Evolutionary conservation across 305 asterid genomes (phyloP).

Genomic region (Fraxinus angustifolia): DNA sequence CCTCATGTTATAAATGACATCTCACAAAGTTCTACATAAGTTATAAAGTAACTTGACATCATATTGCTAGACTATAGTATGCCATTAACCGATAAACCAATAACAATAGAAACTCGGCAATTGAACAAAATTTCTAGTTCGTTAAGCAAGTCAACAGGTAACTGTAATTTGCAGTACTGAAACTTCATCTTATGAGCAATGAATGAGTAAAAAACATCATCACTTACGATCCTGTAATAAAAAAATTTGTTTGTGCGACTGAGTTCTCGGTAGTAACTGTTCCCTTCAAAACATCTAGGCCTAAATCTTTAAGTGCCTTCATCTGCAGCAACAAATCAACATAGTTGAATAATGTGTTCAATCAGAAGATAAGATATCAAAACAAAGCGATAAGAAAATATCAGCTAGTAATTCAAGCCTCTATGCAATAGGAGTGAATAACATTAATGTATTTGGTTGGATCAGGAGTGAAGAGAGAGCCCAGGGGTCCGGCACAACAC

Average conservation of each 20-base stretch:
- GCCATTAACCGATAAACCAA: neutral
- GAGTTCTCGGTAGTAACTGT: constrained; percentile 76
- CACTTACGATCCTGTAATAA: constrained; percentile 69
- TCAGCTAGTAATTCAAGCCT: neutral
- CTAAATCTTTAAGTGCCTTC: constrained; percentile 91
- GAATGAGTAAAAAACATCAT: constrained; percentile 16
- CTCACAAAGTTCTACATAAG: neutral
- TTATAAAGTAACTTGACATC: constrained; percentile 6
- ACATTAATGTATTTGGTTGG: neutral
- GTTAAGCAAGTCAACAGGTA: neutral
- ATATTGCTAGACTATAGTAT: neutral
- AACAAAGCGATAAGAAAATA: constrained; percentile 14
- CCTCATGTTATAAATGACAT: neutral
- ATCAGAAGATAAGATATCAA: constrained; percentile 14
- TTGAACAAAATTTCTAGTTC: neutral
- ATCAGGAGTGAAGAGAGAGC: neutral
- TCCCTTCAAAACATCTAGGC: constrained; percentile 89
- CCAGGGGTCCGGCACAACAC: neutral
- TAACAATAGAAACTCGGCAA: neutral
- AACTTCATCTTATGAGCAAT: neutral
- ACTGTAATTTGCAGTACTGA: constrained; percentile 5
- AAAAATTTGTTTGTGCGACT: constrained; percentile 70
- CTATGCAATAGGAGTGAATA: neutral
- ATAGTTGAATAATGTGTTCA: constrained; percentile 17
- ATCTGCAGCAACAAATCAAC: constrained; percentile 54